Conservation (phyloP, 169 alveolate genomes). For the Plasmodium blacklocki region DNA sequence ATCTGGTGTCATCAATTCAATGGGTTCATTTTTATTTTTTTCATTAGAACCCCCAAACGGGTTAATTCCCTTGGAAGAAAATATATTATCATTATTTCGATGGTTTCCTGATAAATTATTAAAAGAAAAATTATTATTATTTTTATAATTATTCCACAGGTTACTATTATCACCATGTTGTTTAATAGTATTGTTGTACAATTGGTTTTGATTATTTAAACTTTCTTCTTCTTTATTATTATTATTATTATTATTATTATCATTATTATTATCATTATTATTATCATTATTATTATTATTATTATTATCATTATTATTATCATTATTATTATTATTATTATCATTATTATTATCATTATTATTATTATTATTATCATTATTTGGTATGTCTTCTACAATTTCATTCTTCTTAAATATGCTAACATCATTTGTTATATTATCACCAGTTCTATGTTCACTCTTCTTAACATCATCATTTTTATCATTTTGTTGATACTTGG, state of each 20-base stretch:
- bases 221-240: neutral
- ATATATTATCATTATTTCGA: neutral
- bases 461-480: neutral
- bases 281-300: neutral
- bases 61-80: neutral
- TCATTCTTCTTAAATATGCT: neutral
- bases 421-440: neutral
- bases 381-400: too few relatives aligned
- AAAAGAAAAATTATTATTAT: neutral
- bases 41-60: neutral
- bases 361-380: neutral
- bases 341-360: neutral
- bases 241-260: neutral
- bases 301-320: neutral
- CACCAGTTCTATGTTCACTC: neutral
- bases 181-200: neutral
- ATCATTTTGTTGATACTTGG: neutral
- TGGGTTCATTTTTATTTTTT: neutral
- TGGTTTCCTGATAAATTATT: too few relatives aligned
- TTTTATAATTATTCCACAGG: neutral
- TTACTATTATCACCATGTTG: neutral
- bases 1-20: neutral
- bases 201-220: neutral
- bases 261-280: neutral
- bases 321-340: neutral